Evolutionary conservation across 257 asterid genomes (phyloP).

Genomic region (Solanum okadae): DNA sequence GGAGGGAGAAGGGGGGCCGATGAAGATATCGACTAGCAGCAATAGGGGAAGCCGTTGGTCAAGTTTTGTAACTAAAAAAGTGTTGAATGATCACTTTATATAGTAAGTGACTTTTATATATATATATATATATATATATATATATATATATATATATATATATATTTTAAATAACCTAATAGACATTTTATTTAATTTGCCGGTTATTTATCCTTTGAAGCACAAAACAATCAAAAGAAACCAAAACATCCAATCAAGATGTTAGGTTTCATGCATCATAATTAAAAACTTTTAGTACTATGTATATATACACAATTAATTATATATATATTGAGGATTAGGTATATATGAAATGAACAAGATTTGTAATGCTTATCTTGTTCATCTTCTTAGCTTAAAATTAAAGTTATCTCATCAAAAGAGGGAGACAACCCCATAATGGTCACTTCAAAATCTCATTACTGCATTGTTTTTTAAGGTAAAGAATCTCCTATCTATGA

Average conservation of each 20-base stretch:
- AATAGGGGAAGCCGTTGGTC: too few species aligned
- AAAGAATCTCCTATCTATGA: background rate
- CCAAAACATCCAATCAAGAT: background rate
- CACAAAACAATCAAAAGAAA: background rate
- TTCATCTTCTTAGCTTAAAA: background rate
- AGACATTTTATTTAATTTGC: too few species aligned
- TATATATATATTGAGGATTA: background rate
- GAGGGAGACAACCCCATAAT: background rate
- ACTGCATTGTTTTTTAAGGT: background rate
- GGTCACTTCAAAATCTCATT: background rate
- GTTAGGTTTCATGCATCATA: background rate
- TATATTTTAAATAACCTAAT: too few species aligned
- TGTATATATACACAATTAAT: background rate
- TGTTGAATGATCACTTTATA: too few species aligned
- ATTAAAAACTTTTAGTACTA: background rate
- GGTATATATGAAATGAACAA: background rate
- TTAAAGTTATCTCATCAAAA: background rate
- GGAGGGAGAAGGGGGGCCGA: too few species aligned
- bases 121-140: too few species aligned
- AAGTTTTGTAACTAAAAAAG: too few species aligned
- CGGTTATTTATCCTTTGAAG: background rate
- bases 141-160: too few species aligned
- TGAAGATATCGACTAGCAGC: too few species aligned
- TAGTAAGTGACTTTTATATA: too few species aligned
- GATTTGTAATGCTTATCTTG: background rate